Evolutionary conservation across 768 basidiomycete genomes (phyloP).

Genomic region (Hericium erinaceus): DNA sequence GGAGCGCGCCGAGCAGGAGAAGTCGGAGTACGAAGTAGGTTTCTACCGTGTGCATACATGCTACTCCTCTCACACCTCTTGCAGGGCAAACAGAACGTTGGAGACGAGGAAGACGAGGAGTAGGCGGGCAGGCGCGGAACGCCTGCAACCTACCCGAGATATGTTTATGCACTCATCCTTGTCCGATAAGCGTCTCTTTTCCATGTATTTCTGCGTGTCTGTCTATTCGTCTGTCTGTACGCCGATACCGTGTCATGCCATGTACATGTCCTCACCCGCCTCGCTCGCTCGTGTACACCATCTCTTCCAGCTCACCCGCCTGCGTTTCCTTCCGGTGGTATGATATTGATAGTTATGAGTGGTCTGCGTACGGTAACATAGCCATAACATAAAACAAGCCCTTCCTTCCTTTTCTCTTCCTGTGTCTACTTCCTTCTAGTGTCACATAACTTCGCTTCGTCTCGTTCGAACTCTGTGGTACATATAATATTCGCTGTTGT

Average conservation of each 20-base stretch:
- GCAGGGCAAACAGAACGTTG: conserved; percentile 31
- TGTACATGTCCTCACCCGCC: too few relatives aligned
- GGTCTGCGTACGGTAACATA: too few relatives aligned
- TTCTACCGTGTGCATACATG: neutral
- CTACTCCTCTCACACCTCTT: neutral
- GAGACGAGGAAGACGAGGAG: conserved; percentile 38
- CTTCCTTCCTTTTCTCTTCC: too few relatives aligned
- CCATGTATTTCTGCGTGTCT: neutral
- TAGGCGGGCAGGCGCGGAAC: conserved; percentile 12
- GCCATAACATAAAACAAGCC: too few relatives aligned
- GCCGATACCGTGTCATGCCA: neutral
- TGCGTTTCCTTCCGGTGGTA: too few relatives aligned
- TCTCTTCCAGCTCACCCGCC: too few relatives aligned
- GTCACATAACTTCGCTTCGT: too few relatives aligned
- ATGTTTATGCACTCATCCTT: conserved; percentile 5
- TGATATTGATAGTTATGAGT: too few relatives aligned
- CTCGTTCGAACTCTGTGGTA: too few relatives aligned
- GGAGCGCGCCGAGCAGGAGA: conserved; percentile 76
- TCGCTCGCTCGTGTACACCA: too few relatives aligned
- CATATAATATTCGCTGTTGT: too few relatives aligned
- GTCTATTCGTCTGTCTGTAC: neutral
- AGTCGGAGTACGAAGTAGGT: conserved; percentile 36
- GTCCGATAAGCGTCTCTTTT: neutral
- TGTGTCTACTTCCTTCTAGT: too few relatives aligned
- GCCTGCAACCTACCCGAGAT: neutral